These are phyloP conservation scores for Aspergillus ochraceoroseus DNA, from an alignment of 2,329 filamentous ascomycete species.

Conservation along the genomic window DNA sequence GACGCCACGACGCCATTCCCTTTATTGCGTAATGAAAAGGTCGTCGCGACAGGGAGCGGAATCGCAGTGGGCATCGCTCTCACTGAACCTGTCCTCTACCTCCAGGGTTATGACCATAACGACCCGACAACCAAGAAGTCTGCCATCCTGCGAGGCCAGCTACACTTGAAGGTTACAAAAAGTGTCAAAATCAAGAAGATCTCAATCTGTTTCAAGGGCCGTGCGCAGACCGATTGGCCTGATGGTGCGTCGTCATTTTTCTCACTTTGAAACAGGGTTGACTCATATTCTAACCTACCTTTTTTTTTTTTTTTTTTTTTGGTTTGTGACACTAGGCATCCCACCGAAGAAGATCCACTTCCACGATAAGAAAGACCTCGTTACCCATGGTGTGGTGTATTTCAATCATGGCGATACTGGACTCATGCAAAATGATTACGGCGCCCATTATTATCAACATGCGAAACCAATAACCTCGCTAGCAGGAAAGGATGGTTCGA, in stretches of 20 bases:
- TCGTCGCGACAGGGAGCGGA: constrained; percentile 47
- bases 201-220: constrained; percentile 77
- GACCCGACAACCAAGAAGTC: constrained; percentile 59
- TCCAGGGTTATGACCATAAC: constrained; percentile 48
- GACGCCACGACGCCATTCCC: constrained; percentile 32
- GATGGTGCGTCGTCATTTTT: constrained; percentile 54
- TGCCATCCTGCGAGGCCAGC: constrained; percentile 76
- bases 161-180: constrained; percentile 79
- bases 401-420: constrained; percentile 60
- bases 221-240: constrained; percentile 89
- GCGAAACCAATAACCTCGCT: constrained; percentile 35
- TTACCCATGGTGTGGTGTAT: constrained; percentile 86
- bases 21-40: constrained; percentile 43
- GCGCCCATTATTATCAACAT: constrained; percentile 59
- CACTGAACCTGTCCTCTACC: constrained; percentile 47
- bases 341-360: constrained; percentile 80
- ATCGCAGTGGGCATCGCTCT: constrained; percentile 46
- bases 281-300: neutral
- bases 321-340: no score
- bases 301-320: constrained; percentile 2
- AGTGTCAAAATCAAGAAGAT: constrained; percentile 90
- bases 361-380: constrained; percentile 75
- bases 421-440: constrained; percentile 55
- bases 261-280: neutral
- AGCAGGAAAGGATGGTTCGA: constrained; percentile 31